Conservation (phyloP, 768 basidiomycete genomes). For the Filobasidium floriforme region DNA sequence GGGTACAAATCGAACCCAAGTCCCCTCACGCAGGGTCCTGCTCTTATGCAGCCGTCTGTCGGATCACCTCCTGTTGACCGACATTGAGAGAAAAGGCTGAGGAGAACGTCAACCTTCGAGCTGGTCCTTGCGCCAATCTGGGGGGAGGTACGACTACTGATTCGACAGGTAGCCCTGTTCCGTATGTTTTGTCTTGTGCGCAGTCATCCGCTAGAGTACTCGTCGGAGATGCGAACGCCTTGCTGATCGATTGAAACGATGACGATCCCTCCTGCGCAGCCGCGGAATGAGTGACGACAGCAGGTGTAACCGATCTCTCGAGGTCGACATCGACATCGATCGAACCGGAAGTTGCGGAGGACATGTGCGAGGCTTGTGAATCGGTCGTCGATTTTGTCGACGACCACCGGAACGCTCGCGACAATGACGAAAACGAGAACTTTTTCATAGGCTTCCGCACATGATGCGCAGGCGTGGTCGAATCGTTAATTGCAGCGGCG, state of each 20-base stretch:
- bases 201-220: not conserved
- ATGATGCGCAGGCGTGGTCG: not conserved
- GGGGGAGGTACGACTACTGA: not conserved
- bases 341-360: too few relatives aligned
- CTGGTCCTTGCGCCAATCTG: not conserved
- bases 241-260: not conserved
- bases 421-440: conserved; percentile 6
- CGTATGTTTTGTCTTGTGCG: not conserved
- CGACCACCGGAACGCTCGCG: conserved; percentile 3
- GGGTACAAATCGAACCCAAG: too few relatives aligned
- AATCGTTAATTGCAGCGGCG: not conserved
- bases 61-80: not conserved
- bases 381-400: too few relatives aligned
- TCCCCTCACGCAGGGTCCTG: too few relatives aligned
- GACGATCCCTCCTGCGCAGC: not conserved
- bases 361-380: too few relatives aligned
- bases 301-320: too few relatives aligned
- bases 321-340: too few relatives aligned
- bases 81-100: not conserved
- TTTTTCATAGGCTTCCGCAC: not conserved
- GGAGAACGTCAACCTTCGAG: not conserved
- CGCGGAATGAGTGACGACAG: too few relatives aligned
- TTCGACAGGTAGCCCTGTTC: not conserved
- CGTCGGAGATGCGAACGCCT: conserved; percentile 5
- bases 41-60: too few relatives aligned